phyloP scores from a whole-genome alignment of 257 asterid genomes.

The Phtheirospermum japonicum region DNA sequence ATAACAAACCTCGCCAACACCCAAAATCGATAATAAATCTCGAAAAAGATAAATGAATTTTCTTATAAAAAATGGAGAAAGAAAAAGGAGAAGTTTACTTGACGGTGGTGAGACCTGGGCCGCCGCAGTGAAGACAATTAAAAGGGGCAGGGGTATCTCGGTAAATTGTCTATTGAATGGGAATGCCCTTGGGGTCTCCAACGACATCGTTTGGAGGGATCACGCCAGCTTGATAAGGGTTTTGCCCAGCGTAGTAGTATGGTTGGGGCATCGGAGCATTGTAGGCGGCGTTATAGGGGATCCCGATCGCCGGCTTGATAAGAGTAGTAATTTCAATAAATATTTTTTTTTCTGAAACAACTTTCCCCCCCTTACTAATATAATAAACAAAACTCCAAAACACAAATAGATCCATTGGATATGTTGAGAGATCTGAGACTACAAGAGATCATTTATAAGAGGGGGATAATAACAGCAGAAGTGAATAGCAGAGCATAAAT shows the following conservation, averaged over 20 bases:
- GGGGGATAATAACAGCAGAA: too few relatives aligned
- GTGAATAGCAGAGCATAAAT: too few relatives aligned
- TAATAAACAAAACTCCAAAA: too few relatives aligned
- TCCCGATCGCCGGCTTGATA: slow-evolving; percentile 89
- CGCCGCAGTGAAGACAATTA: slow-evolving; percentile 70
- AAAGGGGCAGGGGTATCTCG: slow-evolving; percentile 96
- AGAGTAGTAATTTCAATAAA: too few relatives aligned
- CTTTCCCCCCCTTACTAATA: too few relatives aligned
- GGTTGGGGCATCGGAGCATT: slow-evolving; percentile 56
- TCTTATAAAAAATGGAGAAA: not conserved
- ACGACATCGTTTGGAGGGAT: slow-evolving; percentile 75
- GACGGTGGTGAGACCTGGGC: slow-evolving; percentile 69
- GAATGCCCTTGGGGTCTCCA: slow-evolving; percentile 90
- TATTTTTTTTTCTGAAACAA: too few relatives aligned
- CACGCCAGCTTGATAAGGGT: slow-evolving; percentile 68
- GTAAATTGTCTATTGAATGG: slow-evolving; percentile 82
- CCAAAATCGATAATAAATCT: too few relatives aligned
- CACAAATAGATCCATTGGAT: too few relatives aligned
- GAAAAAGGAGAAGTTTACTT: slow-evolving; percentile 37
- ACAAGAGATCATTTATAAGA: too few relatives aligned
- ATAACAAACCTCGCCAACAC: too few relatives aligned
- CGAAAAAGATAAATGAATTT: too few relatives aligned
- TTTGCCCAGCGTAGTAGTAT: slow-evolving; percentile 47
- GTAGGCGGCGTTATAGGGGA: slow-evolving; percentile 63
- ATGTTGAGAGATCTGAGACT: too few relatives aligned